A percentile compares a stretch with the other conserved stretches of the same genome.
Conservation (phyloP, 306 rosid genomes). For the Glycine soja region DNA sequence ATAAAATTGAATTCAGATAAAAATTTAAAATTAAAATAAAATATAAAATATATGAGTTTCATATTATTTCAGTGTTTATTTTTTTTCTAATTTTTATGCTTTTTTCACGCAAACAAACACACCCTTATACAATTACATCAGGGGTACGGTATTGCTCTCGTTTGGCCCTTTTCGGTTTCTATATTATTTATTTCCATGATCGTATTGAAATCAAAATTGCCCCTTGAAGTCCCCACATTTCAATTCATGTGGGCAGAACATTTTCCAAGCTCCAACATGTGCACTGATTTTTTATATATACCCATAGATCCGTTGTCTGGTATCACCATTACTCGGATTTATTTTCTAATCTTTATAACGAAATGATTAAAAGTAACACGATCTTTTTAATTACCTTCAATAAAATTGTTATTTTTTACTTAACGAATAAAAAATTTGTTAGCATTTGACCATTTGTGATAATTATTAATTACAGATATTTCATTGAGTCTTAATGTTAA, state of each 20-base stretch:
- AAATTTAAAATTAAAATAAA: too few species aligned
- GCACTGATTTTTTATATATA: not conserved
- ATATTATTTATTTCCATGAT: too few species aligned
- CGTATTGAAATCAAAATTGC: not conserved
- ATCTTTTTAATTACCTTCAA: not conserved
- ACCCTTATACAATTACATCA: too few species aligned
- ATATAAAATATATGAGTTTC: too few species aligned
- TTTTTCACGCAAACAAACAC: too few species aligned
- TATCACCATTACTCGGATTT: not conserved
- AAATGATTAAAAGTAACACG: not conserved
- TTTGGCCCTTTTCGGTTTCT: not conserved
- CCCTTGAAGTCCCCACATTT: constrained; percentile 19
- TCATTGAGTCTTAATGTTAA: too few species aligned
- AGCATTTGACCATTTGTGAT: not conserved
- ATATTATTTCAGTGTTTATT: too few species aligned
- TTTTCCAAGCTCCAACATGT: not conserved
- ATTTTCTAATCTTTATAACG: not conserved
- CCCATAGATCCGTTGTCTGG: too few species aligned
- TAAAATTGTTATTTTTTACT: too few species aligned
- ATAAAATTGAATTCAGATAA: too few species aligned
- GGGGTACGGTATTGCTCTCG: not conserved
- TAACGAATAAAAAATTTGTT: not conserved
- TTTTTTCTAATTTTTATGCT: too few species aligned
- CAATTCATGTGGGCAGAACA: not conserved
- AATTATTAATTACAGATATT: not conserved